Base-by-base conservation (phyloP, 805 yeast genomes). In the Saccharomycopsis sp. region DNA sequence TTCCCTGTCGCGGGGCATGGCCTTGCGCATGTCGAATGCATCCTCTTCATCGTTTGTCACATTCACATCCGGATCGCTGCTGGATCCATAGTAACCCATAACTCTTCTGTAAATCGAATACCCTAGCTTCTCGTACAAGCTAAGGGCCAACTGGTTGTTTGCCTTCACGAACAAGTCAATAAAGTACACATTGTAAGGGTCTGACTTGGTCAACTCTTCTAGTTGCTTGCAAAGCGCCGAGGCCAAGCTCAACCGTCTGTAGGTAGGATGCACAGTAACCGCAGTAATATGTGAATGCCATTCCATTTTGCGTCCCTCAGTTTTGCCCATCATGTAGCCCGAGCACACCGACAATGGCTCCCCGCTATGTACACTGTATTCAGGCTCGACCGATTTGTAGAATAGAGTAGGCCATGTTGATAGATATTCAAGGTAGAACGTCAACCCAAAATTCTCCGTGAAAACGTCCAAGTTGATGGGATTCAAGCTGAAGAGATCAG, bases 211-310 rank as follows among this genome's bases (percentile, higher is more conserved):
- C 51, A 85, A 79, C 50, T 81, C 78, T 65, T 87, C 91, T 50
- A 94, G 73, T 59, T 88, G 82, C 52, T 80, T 74, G 66, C 97
- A 91, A 48, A 94, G 74, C 59, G 81, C 79, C 5, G 91, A 81
- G 1, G 97, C 99, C 46, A 94, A 73, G 1, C 97, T 96, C 15
- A 92, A 77, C 61, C 98, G 74, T 56, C 99, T 74, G 69, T 86
- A 92, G 55, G 82, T 84, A 12, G 89, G 85, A 59, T 87, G 86
- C 1, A 94, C 87, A 0, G 98, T 91, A 2, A 94, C 97, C 0
- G 99, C 98, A 0, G 98, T 90, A 53, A 94, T 91, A 70, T 94
- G 99, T 1, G 96, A 82, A 67, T 94, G 99, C 97, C 97, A 92
- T 60, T 91, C 94, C 52, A 78, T 81, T 3, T 79, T 82, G 41